A percentile compares a stretch with the other conserved stretches of the same genome.
These are phyloP conservation scores for Fusarium begoniae DNA, from an alignment of 2,329 filamentous ascomycete species.

Conservation along the genomic window DNA sequence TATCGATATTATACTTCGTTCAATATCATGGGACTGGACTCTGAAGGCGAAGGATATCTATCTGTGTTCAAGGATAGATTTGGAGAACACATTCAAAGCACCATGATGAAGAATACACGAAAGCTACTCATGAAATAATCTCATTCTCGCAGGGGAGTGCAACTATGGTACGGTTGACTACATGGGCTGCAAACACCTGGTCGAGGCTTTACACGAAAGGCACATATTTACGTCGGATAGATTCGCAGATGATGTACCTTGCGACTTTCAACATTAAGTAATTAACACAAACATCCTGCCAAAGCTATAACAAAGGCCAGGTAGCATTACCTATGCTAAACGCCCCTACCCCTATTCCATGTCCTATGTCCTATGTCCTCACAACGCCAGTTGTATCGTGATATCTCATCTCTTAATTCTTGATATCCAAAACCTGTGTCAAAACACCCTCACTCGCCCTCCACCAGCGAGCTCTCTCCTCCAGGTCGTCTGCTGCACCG, in stretches of 20 bases:
- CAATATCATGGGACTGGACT: neutral
- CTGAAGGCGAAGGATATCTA: neutral
- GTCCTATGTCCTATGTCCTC: neutral
- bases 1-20: neutral
- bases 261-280: neutral
- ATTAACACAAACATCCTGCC: neutral
- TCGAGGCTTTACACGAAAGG: neutral
- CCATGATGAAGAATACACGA: neutral
- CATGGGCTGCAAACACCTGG: neutral
- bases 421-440: slow-evolving; percentile 69
- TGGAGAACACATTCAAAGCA: too few relatives aligned
- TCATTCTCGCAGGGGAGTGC: neutral
- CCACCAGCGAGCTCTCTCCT: slow-evolving; percentile 80
- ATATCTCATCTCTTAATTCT: slow-evolving; percentile 45
- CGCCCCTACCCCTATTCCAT: slow-evolving; percentile 16
- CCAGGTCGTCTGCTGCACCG: slow-evolving; percentile 76
- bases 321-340: slow-evolving; percentile 12
- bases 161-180: too few relatives aligned
- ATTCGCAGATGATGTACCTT: neutral
- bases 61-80: too few relatives aligned
- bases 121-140: neutral
- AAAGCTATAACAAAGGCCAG: neutral
- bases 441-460: slow-evolving; percentile 72
- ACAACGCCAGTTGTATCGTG: slow-evolving; percentile 20
- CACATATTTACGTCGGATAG: too few relatives aligned